Evolutionary conservation across 306 rosid species (phyloP).

Genomic region (Sphenostylis stenocarpa): DNA sequence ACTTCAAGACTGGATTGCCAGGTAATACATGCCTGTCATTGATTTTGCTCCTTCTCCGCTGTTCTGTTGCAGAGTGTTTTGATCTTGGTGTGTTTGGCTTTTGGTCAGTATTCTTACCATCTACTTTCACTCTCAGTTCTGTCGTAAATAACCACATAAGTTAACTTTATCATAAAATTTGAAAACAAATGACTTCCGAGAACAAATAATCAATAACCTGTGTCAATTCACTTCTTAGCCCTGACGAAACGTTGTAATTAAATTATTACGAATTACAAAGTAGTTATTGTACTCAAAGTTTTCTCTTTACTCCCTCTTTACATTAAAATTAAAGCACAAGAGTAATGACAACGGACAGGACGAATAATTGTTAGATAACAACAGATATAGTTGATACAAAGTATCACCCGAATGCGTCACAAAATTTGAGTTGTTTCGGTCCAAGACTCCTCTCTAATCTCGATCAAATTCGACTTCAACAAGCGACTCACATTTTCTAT

Average conservation of each 20-base stretch:
- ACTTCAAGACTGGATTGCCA: neutral
- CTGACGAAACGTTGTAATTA: neutral
- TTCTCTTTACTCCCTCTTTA: neutral
- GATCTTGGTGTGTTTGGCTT: constrained; percentile 95
- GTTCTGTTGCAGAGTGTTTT: constrained; percentile 98
- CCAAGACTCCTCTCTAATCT: neutral
- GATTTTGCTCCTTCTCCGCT: constrained; percentile 96
- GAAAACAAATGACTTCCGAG: neutral
- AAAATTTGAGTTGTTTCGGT: neutral
- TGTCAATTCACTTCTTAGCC: neutral
- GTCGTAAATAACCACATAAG: constrained; percentile 27
- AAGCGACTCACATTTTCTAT: neutral
- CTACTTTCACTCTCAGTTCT: constrained; percentile 68
- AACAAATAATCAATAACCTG: neutral
- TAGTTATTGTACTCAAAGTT: neutral
- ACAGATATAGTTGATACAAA: neutral
- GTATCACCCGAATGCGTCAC: neutral
- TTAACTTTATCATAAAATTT: constrained; percentile 17
- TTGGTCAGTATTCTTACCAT: constrained; percentile 68
- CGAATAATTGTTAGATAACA: neutral
- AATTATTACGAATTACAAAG: neutral
- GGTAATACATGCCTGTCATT: constrained; percentile 76
- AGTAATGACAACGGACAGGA: neutral
- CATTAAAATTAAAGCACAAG: neutral
- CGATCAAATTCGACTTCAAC: neutral